A percentile compares a stretch with the other conserved stretches of the same genome.
Evolutionary conservation across 2,329 filamentous ascomycete genomes (phyloP).

Genomic region (Alternaria arbusti): DNA sequence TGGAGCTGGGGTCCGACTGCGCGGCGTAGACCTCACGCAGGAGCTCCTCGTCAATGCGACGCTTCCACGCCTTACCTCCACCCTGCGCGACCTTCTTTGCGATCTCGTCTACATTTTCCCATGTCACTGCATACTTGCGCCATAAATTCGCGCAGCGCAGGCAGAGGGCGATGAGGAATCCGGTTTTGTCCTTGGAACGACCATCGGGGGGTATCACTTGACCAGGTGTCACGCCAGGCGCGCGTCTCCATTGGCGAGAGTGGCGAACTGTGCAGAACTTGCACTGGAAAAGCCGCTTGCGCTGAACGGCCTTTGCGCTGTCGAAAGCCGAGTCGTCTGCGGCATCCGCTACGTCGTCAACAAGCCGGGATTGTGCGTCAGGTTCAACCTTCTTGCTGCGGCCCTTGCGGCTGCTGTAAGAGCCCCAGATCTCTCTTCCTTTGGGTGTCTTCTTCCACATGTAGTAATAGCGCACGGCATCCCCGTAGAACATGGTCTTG

Average conservation of each 20-base stretch:
- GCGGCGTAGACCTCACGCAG: constrained; percentile 66
- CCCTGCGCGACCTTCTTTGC: constrained; percentile 83
- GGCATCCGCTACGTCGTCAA: constrained; percentile 91
- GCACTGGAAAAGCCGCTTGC: constrained; percentile 87
- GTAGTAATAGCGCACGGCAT: constrained; percentile 93
- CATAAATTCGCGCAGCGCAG: constrained; percentile 89
- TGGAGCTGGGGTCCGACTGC: constrained; percentile 36
- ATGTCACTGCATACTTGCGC: constrained; percentile 95
- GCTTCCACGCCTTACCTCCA: constrained; percentile 83
- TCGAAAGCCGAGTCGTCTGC: constrained; percentile 97
- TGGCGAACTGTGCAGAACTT: constrained; percentile 85
- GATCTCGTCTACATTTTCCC: constrained; percentile 91
- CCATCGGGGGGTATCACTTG: constrained; percentile 72
- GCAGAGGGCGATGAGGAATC: constrained; percentile 81
- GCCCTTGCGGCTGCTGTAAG: constrained; percentile 83
- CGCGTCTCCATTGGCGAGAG: constrained; percentile 90
- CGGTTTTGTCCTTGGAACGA: constrained; percentile 79
- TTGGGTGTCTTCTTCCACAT: constrained; percentile 95
- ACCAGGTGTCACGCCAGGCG: constrained; percentile 76
- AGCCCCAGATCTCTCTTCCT: constrained; percentile 88
- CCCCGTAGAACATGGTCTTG: constrained; percentile 77
- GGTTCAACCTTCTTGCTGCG: constrained; percentile 76
- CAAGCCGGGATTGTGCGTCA: constrained; percentile 71
- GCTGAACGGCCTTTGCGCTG: constrained; percentile 77
- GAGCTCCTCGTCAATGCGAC: constrained; percentile 91